Evolutionary conservation across 2,329 filamentous ascomycete species (phyloP).

Genomic region (Ceratocystis harringtonii): DNA sequence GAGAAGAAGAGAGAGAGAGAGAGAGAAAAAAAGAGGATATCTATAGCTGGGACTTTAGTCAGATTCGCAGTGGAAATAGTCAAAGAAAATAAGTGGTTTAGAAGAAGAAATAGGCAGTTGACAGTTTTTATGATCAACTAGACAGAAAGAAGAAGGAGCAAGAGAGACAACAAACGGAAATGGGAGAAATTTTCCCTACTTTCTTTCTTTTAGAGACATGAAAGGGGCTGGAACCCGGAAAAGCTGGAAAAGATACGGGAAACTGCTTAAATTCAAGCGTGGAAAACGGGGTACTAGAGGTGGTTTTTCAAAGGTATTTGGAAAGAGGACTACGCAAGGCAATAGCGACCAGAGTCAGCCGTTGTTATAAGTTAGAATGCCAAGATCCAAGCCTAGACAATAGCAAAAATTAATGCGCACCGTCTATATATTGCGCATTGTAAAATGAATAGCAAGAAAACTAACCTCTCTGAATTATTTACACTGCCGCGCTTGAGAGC

Average conservation of each 20-base stretch:
- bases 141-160: conserved; percentile 1
- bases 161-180: conserved; percentile 2
- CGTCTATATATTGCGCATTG: neutral
- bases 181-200: neutral
- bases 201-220: neutral
- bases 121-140: neutral
- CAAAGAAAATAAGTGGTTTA: neutral
- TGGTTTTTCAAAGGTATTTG: neutral
- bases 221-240: neutral
- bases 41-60: neutral
- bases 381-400: neutral
- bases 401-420: neutral
- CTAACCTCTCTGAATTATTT: neutral
- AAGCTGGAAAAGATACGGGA: neutral
- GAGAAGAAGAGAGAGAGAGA: neutral
- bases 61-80: neutral
- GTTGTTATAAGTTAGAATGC: neutral
- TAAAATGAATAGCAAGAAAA: neutral
- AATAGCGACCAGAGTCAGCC: neutral
- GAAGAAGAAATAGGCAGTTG: neutral
- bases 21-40: neutral
- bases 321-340: neutral
- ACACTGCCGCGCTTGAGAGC: neutral
- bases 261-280: neutral
- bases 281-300: neutral